phyloP scores from a whole-genome alignment of 2,329 filamentous ascomycete species.

The Periconia sp. region DNA sequence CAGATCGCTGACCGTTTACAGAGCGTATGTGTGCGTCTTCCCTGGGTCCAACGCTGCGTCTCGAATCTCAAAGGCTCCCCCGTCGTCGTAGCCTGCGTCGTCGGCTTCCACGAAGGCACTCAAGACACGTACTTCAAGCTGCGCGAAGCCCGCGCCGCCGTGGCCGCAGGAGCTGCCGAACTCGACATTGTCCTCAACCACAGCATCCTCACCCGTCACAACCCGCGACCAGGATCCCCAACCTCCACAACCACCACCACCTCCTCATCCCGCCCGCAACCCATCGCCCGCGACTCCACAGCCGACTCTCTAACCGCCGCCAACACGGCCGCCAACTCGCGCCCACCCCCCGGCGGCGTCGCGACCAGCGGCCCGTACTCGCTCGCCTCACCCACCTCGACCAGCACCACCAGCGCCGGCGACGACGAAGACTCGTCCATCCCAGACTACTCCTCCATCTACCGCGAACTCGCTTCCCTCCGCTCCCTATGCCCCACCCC shows the following conservation, averaged over 20 bases:
- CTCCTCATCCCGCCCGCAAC: background rate
- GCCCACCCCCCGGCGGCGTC: slow-evolving; percentile 9
- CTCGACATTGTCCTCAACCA: slow-evolving; percentile 63
- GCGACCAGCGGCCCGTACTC: slow-evolving; percentile 18
- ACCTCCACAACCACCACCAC: too few relatives aligned
- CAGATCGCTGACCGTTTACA: slow-evolving; percentile 33
- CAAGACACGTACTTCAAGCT: slow-evolving; percentile 54
- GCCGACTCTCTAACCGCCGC: slow-evolving; percentile 37
- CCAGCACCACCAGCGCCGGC: background rate
- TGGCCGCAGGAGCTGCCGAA: slow-evolving; percentile 56
- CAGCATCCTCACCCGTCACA: slow-evolving; percentile 44
- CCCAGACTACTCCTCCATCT: slow-evolving; percentile 52
- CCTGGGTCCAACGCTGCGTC: slow-evolving; percentile 54
- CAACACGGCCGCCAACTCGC: slow-evolving; percentile 33
- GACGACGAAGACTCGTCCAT: slow-evolving; percentile 23
- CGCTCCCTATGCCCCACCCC: slow-evolving; percentile 50
- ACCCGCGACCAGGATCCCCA: slow-evolving; percentile 15
- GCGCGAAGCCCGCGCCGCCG: slow-evolving; percentile 53
- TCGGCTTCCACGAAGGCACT: slow-evolving; percentile 63
- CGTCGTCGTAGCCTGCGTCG: slow-evolving; percentile 59
- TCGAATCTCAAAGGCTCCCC: slow-evolving; percentile 50
- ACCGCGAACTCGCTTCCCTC: slow-evolving; percentile 56
- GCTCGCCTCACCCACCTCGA: background rate
- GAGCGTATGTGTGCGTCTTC: slow-evolving; percentile 60
- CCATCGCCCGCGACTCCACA: slow-evolving; percentile 20